Evolutionary conservation across 2,329 filamentous ascomycete genomes (phyloP).

Genomic region (Penicillium verrucosum): DNA sequence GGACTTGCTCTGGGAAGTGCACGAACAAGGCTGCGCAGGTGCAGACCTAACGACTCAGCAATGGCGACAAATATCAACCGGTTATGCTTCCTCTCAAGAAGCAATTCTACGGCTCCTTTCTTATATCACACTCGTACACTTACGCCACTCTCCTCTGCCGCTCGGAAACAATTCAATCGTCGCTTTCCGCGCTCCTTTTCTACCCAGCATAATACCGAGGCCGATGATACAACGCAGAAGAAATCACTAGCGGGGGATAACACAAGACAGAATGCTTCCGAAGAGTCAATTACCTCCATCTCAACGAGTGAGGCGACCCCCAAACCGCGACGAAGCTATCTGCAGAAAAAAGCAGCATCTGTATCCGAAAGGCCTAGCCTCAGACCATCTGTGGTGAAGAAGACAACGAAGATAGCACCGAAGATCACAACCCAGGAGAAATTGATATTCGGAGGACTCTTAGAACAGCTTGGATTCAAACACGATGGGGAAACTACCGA

Average conservation of each 20-base stretch:
- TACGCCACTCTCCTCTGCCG: constrained; percentile 9
- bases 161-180: constrained; percentile 6
- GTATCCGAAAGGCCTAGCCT: neutral
- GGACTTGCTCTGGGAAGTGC: neutral
- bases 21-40: neutral
- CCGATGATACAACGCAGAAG: neutral
- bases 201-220: constrained; percentile 5
- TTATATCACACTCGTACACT: constrained; percentile 70
- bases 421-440: constrained; percentile 26
- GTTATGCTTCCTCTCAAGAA: constrained; percentile 27
- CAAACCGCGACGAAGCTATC: constrained; percentile 22
- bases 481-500: constrained; percentile 1
- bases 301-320: neutral
- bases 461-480: constrained; percentile 16
- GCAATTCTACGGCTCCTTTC: constrained; percentile 57
- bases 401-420: neutral
- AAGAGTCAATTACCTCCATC: neutral
- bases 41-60: neutral
- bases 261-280: neutral
- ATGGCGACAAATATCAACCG: constrained; percentile 34
- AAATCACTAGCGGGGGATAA: neutral
- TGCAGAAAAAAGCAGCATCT: constrained; percentile 22
- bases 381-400: neutral
- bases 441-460: constrained; percentile 19
- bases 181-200: constrained; percentile 18